A percentile compares a stretch with the other conserved stretches of the same genome.
Conservation (phyloP, 805 yeast species). For the Zygosaccharomyces kombuchaensis region DNA sequence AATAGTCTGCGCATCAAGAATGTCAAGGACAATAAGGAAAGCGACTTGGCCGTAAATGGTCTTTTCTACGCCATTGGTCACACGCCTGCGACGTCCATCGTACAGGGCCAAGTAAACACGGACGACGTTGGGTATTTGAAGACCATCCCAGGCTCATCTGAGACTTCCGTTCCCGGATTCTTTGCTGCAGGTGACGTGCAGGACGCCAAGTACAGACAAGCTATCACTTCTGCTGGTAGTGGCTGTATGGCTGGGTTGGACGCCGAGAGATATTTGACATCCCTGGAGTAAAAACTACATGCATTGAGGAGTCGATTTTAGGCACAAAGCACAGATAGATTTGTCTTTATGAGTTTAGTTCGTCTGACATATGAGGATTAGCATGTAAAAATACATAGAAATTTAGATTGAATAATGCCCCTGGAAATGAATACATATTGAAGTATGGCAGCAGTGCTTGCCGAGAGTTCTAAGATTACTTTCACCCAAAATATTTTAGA, state of each 20-base stretch:
- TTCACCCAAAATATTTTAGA: no score
- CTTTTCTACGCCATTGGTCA: slow-evolving; percentile 98
- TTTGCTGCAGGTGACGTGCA: slow-evolving; percentile 99
- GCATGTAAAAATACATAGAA: neutral
- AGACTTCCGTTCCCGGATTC: slow-evolving; percentile 83
- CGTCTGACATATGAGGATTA: neutral
- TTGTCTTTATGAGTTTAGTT: neutral
- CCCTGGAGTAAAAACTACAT: slow-evolving; percentile 36
- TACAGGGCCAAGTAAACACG: slow-evolving; percentile 70
- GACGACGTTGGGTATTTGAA: slow-evolving; percentile 86
- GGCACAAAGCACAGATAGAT: neutral
- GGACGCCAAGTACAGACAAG: slow-evolving; percentile 95
- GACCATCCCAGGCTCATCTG: slow-evolving; percentile 85
- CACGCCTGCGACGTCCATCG: slow-evolving; percentile 85
- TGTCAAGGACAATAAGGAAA: slow-evolving; percentile 62
- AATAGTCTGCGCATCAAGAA: slow-evolving; percentile 60
- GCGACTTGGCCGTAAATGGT: slow-evolving; percentile 77
- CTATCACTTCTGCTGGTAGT: slow-evolving; percentile 98
- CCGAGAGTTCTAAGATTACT: no score
- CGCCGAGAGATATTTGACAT: slow-evolving; percentile 79
- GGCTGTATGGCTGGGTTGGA: slow-evolving; percentile 99
- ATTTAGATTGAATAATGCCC: neutral
- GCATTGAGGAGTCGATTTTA: neutral
- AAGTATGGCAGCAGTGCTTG: no score
- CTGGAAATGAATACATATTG: no score